Base-by-base conservation (phyloP, 2,329 filamentous ascomycete species). In the Penicillium sp. region DNA sequence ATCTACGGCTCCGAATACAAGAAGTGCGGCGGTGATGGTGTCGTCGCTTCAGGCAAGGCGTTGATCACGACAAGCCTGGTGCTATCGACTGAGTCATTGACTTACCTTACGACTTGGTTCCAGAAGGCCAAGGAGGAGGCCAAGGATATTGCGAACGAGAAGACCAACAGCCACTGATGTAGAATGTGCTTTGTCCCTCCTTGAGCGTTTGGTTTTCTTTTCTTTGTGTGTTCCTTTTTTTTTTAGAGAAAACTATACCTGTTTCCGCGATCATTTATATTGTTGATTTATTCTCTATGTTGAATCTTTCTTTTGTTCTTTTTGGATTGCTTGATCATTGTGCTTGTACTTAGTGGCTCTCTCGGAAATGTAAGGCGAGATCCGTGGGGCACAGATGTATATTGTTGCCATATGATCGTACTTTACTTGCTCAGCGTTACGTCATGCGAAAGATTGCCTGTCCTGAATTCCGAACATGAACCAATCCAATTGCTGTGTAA, bases 11-110 rank as follows among this genome's bases (percentile, higher is more conserved):
- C 74, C 1, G 80, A 83, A 64, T 81, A 81, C 69, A 80, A 80
- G 72, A 81, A 81, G 65, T 81, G 77, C 51, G 80, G 80, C 10
- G 81, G 80, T 5, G 84, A 89, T 35, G 87, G 88, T 50, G 74
- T 89, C 38, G 80, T 92, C n/a, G 85, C 87, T 3, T 85, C 85
- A 63, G 85, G 88, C 72, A 92, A 91, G 83, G 91, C 91, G 12
- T 79, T 87, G 15, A 81, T 92, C 66, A 86, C 85, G 56, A 91
- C 90, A 15, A 84, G 85, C 26, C 80, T 92, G 53, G 83, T 91
- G 53, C 82, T 93, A 54, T 86, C 86, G 53, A 85, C 84, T 67
- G 89, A 92, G 76, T 85, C 86, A 1, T 77, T 91, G 57, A 80
- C 79, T 58, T 90, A 85, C 83, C 71, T 90, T 65, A 84, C 84